Conservation (phyloP, 2,329 filamentous ascomycete species). For the Ophiostoma sp. region DNA sequence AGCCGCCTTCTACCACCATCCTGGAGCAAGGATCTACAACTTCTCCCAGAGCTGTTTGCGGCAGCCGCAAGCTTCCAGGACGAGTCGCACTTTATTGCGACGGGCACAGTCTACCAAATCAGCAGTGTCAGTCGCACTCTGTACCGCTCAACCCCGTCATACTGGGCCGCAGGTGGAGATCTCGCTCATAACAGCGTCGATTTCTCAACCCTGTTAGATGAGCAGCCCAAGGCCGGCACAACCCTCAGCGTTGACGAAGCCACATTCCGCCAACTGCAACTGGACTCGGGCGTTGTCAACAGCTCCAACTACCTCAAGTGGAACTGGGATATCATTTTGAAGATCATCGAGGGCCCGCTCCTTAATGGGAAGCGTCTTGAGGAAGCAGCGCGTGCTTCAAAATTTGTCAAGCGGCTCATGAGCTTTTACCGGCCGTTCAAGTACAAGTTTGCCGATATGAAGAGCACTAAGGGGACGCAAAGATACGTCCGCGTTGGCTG, state of each 20-base stretch:
- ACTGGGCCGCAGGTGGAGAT: slow-evolving; percentile 41
- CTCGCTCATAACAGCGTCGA: slow-evolving; percentile 44
- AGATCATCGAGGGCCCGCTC: slow-evolving; percentile 88
- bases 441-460: slow-evolving; percentile 85
- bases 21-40: slow-evolving; percentile 82
- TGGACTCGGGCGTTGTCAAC: slow-evolving; percentile 82
- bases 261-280: slow-evolving; percentile 62
- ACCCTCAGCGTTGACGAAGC: slow-evolving; percentile 58
- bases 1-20: slow-evolving; percentile 78
- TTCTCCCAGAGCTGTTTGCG: slow-evolving; percentile 81
- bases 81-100: slow-evolving; percentile 75
- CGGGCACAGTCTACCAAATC: slow-evolving; percentile 93
- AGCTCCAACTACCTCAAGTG: slow-evolving; percentile 92
- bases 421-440: slow-evolving; percentile 98
- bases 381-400: slow-evolving; percentile 90
- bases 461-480: slow-evolving; percentile 89
- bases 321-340: slow-evolving; percentile 94
- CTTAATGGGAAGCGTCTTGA: slow-evolving; percentile 89
- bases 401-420: slow-evolving; percentile 92
- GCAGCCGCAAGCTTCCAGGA: slow-evolving; percentile 71
- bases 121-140: slow-evolving; percentile 94
- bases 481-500: slow-evolving; percentile 91
- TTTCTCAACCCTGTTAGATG: slow-evolving; percentile 51
- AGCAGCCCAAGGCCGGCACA: slow-evolving; percentile 55
- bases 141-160: slow-evolving; percentile 69